These are phyloP conservation scores for Sclerotinia sclerotiorum DNA, from an alignment of 2,329 filamentous ascomycete genomes.

Conservation along the genomic window DNA sequence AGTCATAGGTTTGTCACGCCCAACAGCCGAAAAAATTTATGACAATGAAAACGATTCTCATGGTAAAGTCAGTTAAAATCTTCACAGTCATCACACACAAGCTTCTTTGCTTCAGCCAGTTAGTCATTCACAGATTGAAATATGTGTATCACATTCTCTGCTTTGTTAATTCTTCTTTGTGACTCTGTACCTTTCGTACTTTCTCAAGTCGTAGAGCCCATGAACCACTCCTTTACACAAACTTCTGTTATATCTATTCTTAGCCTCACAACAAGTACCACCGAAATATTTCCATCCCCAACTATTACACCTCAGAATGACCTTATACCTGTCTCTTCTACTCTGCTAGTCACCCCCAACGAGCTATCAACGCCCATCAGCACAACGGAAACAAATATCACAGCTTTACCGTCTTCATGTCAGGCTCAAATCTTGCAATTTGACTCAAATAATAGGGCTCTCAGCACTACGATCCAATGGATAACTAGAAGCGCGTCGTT, in stretches of 20 bases:
- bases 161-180: background rate
- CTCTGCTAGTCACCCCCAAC: background rate
- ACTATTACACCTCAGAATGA: background rate
- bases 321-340: background rate
- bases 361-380: background rate
- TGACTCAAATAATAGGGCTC: background rate
- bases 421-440: background rate
- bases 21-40: background rate
- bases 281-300: too few species aligned
- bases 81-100: background rate
- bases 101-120: background rate
- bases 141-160: background rate
- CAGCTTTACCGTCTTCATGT: background rate
- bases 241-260: background rate
- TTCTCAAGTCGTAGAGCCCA: background rate
- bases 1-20: background rate
- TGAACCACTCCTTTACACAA: background rate
- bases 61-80: background rate
- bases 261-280: background rate
- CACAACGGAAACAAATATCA: background rate
- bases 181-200: background rate
- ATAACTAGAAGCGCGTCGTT: background rate
- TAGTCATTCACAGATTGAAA: background rate
- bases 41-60: background rate
- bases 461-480: background rate